Base-by-base conservation (phyloP, 305 asterid species). In the Solanum hybrid region DNA sequence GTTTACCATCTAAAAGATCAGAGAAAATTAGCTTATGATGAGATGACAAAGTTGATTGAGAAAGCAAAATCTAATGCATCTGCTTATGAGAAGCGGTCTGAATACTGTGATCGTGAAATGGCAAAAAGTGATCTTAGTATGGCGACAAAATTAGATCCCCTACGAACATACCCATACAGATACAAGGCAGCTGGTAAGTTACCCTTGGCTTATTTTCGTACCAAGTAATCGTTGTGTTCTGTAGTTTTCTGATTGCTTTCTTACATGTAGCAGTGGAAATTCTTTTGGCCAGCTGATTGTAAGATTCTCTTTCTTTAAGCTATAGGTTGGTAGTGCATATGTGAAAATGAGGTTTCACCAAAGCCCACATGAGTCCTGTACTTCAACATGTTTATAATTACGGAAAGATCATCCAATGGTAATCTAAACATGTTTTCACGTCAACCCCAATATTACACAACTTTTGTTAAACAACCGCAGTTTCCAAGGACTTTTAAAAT, bases 1-100 rank as follows among this genome's bases (percentile, higher is more conserved):
- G 99, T 96, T 8, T 96, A 94, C 92, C 97, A 96, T 93, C 96
- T 97, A 17, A 97, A 94, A 89, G 94, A 95, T 86, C 95, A 95
- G 92, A 91, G 96, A 11, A 95, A 95, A 93, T 95, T 96, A 92
- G 98, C 99, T 37, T 96, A 95, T 92, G 98, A 97, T 61, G 99
- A 97, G 94, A 95, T 97, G 98, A 94, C 98, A 75, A 97, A 96
- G 94, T 91, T 97, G 94, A 96, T 97, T 87, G 97, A 95, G 90
- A 97, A 95, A 91, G 98, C 98, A n/a, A 91, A 92, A 86, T 89
- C 93, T 90, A 95, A 94, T 91, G 99, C 99, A 91, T 97, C 99
- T 15, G 98, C 99, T 41, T 97, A 94, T 88, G 99, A 97, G 92
- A 95, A 97, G 91, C 98, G 98, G 13, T 95, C 98, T 0, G 99